Base-by-base conservation (phyloP, 1,284 basidiomycete genomes). In the Boletellus sp. region DNA sequence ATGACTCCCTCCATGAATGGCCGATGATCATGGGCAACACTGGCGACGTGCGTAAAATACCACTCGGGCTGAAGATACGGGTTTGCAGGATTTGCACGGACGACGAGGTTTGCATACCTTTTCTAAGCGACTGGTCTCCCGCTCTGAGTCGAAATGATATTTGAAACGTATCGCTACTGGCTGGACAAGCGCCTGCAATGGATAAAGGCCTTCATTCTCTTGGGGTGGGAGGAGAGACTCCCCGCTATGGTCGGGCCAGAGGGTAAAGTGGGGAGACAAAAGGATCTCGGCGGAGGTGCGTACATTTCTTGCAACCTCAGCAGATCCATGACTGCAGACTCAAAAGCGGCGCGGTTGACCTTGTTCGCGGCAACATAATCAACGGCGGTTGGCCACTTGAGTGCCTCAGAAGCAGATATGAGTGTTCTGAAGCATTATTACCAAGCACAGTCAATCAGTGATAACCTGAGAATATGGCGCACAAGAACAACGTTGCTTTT, bases 31-130 rank as follows among this genome's bases (percentile, higher is more conserved):
- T 91, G 89, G 26, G 82, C 76, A 44, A 85, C 77, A 57, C 96
- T 91, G 22, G 91, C 73, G 14, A 98, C 76, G 64, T 97, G 91
- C 3, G 91, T 87, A 58, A 99, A 89, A 58, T 91, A 97, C 92
- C 95, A 99, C 67, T 98, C 96, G 1, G 95, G 95, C 89, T 94
- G 59, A 36, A 34, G 40, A 43, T 25, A n/a, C n/a, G n/a, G 32
- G 21, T 29, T 25, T 36, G 36, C 10, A 29, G 4, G 3, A 27
- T 29, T 36, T 33, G n/a, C 16, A 29, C 3, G 10, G 17, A 36
- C 16, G 23, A 30, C 22, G 38, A 7, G 26, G 13, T 6, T 49
- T 41, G 34, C 55, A 22, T 36, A 87, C 91, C 79, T 96, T 99
- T 71, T 98, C 95, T 6, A 95, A 69, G 38, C 92, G 78, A 66